These are phyloP conservation scores for Picea sitchensis DNA, from an alignment of 75 land plant genomes.

Conservation along the genomic window DNA sequence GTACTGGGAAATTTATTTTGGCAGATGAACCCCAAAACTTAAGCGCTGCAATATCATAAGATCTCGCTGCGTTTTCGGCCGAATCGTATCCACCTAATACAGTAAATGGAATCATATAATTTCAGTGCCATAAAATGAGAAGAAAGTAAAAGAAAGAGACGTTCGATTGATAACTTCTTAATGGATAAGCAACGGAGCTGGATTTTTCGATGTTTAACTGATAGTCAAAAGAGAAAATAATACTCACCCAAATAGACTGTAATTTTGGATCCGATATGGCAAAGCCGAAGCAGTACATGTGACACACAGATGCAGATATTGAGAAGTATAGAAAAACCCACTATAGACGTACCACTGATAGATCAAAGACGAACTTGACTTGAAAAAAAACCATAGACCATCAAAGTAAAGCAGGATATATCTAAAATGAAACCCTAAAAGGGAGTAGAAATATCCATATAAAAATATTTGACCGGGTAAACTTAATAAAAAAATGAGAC, in stretches of 20 bases:
- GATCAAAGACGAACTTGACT: too few species aligned
- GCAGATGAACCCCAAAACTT: slow-evolving; percentile 7
- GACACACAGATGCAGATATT: not conserved
- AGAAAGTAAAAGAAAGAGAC: not conserved
- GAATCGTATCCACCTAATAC: slow-evolving; percentile 19
- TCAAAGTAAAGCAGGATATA: not conserved
- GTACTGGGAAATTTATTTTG: not conserved
- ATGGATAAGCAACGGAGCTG: not conserved
- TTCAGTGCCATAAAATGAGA: not conserved
- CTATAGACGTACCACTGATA: too few species aligned
- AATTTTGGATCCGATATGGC: too few species aligned
- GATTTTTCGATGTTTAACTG: too few species aligned
- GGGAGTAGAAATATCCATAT: not conserved
- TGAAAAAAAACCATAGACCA: not conserved
- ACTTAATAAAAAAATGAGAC: not conserved
- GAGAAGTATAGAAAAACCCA: not conserved
- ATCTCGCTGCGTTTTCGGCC: slow-evolving; percentile 16
- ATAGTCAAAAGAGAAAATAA: not conserved
- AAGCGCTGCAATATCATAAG: slow-evolving; percentile 26
- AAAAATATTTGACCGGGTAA: not conserved
- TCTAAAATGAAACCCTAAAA: not conserved
- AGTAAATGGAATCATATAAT: not conserved
- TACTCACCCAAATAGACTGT: slow-evolving; percentile 23
- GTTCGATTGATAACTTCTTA: too few species aligned
- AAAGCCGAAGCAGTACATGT: not conserved